Conservation (phyloP, 768 basidiomycete genomes). For the Lentinula raphanica region DNA sequence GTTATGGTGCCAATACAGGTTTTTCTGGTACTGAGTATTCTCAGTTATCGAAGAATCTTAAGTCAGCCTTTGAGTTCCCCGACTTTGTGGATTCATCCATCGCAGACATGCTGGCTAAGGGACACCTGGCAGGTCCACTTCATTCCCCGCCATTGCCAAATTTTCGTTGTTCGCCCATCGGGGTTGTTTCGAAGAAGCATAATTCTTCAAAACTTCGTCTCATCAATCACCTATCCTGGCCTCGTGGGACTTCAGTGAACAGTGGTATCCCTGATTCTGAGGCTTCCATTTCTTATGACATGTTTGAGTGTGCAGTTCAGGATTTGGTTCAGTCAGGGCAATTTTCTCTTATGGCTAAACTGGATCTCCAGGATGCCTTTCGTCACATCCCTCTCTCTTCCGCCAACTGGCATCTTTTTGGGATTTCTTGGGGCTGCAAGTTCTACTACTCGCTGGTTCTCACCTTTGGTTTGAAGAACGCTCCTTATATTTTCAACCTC, state of each 20-base stretch:
- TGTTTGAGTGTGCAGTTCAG: background rate
- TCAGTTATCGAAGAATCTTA: constrained; percentile 19
- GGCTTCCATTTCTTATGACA: background rate
- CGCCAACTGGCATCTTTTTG: constrained; percentile 27
- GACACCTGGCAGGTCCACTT: constrained; percentile 17
- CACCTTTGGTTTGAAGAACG: constrained; percentile 26
- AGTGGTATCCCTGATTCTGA: background rate
- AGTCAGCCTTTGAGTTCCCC: constrained; percentile 17
- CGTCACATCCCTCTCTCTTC: constrained; percentile 27
- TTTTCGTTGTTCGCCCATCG: constrained; percentile 8
- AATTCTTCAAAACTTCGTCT: constrained; percentile 17
- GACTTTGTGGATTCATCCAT: constrained; percentile 8
- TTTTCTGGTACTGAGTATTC: constrained; percentile 13
- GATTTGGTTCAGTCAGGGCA: background rate
- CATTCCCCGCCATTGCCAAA: constrained; percentile 10
- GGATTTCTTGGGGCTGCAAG: constrained; percentile 23
- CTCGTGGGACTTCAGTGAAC: constrained; percentile 2
- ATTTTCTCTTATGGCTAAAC: background rate
- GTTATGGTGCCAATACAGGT: constrained; percentile 22
- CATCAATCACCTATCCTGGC: constrained; percentile 28
- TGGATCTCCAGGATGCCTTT: constrained; percentile 24
- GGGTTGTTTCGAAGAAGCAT: constrained; percentile 14
- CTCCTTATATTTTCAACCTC: constrained; percentile 36
- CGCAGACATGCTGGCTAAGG: constrained; percentile 2
- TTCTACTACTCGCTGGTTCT: constrained; percentile 27